Evolutionary conservation across 495 filamentous ascomycete species (phyloP), one percentile per base, ranked within the genome.

Genomic region (Penicillium coprophilum): DNA sequence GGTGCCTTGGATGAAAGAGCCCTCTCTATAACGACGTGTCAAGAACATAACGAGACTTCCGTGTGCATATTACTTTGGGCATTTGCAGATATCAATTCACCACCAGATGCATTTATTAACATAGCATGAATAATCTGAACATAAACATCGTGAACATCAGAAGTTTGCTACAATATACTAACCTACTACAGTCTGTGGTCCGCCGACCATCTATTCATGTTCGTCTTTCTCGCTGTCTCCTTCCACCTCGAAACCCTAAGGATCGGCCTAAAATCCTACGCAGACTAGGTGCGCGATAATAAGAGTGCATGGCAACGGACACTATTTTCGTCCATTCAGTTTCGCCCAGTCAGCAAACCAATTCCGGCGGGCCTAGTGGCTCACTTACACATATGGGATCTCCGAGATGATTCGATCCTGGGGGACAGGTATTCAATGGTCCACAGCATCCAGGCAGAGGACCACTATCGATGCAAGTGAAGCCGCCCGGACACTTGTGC

Each of bases 1-100:
- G 17, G 67, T 82, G n/a, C 74, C 74, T 1, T 77, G 74, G 50
- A 60, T 46, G 46, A 46, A 21, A 24, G 27, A 39, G 6, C 28
- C 23, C 21, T 53, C 13, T 31, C 31, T 27, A 19, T 31, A 40
- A 19, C 11, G 49, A 27, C n/a, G 19, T 13, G 6, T 28, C 23
- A 19, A 41, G n/a, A 31, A 17, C n/a, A 19, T 41, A 36, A 31
- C 51, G 27, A 21, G 13, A 46, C 8, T 45, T 28, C 20, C n/a
- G 12, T 19, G 34, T 38, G 11, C 2, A 55, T 44, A 30, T 30
- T 15, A 36, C 50, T 44, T 36, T 31, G 5, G 23, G 44, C 8
- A 34, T 19, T 13, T 31, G 45, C 27, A 34, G 46, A 44, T 28
- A 11, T 24, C 19, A 44, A 55, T 59, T 49, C 34, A 23, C 15